Conservation (phyloP, 2,329 filamentous ascomycete genomes). For the Tolypocladium endophyticum region DNA sequence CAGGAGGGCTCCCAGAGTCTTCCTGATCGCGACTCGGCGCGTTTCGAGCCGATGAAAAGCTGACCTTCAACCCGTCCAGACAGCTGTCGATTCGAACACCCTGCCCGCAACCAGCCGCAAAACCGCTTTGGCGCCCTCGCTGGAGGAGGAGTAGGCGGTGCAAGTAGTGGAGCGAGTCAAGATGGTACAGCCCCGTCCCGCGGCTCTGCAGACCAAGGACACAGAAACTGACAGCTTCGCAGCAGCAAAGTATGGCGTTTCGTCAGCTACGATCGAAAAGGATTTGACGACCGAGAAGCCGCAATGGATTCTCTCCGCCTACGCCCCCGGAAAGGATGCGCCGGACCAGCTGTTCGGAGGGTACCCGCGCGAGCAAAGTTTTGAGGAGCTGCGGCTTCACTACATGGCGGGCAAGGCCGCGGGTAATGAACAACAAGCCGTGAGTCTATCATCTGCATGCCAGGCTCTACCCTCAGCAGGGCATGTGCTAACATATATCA, state of each 20-base stretch:
- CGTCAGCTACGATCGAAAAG: conserved; percentile 45
- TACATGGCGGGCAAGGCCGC: conserved; percentile 50
- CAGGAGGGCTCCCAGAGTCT: neutral
- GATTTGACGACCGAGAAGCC: conserved; percentile 66
- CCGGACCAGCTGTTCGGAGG: conserved; percentile 81
- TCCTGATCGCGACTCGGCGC: neutral
- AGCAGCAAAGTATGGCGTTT: conserved; percentile 38
- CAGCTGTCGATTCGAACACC: conserved; percentile 45
- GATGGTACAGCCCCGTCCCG: conserved; percentile 8
- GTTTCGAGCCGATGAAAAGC: neutral
- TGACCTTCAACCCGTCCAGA: conserved; percentile 20
- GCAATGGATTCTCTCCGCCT: conserved; percentile 77
- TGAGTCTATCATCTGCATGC: conserved; percentile 17
- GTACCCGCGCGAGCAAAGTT: conserved; percentile 67
- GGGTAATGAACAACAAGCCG: conserved; percentile 47
- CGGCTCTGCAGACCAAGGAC: neutral
- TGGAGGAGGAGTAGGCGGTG: conserved; percentile 9
- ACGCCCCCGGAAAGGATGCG: conserved; percentile 66
- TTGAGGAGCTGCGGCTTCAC: conserved; percentile 75
- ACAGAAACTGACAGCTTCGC: conserved; percentile 2
- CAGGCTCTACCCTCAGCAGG: neutral
- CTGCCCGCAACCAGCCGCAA: conserved; percentile 22
- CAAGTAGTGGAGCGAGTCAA: conserved; percentile 13
- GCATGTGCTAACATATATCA: conserved; percentile 20
- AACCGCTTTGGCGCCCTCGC: conserved; percentile 50